These are phyloP conservation scores for Alternaria sp. DNA, from an alignment of 2,329 filamentous ascomycete genomes.

Conservation along the genomic window DNA sequence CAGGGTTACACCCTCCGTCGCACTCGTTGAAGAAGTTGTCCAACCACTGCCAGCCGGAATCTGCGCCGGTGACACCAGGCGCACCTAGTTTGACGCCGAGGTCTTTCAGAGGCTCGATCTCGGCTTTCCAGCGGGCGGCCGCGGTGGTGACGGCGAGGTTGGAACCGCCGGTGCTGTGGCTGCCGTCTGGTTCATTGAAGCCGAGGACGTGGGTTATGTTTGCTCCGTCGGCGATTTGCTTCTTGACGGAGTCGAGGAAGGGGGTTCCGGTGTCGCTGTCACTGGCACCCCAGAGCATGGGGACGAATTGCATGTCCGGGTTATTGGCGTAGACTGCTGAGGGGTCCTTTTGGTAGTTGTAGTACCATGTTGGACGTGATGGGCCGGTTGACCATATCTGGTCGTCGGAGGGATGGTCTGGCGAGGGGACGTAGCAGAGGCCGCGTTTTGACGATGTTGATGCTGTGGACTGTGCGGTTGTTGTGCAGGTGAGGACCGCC, in stretches of 20 bases:
- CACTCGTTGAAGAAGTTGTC: constrained; percentile 70
- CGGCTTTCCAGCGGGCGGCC: constrained; percentile 72
- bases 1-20: constrained; percentile 55
- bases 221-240: constrained; percentile 61
- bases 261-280: constrained; percentile 57
- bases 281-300: constrained; percentile 77
- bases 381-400: constrained; percentile 68
- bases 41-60: constrained; percentile 71
- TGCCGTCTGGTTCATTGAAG: constrained; percentile 81
- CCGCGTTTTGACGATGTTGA: constrained; percentile 71
- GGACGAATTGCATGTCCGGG: constrained; percentile 73
- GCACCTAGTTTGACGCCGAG: constrained; percentile 72
- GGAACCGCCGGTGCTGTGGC: constrained; percentile 66
- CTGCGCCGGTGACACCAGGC: constrained; percentile 72
- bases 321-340: constrained; percentile 59
- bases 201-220: constrained; percentile 74
- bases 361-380: constrained; percentile 78
- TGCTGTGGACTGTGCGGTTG: constrained; percentile 38
- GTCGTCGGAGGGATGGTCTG: constrained; percentile 67
- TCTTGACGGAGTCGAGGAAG: constrained; percentile 68
- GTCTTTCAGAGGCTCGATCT: constrained; percentile 73
- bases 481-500: constrained; percentile 13
- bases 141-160: constrained; percentile 67
- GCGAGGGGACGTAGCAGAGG: constrained; percentile 71
- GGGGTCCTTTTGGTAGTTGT: constrained; percentile 74